phyloP scores from a whole-genome alignment of 1,284 basidiomycete genomes.

The Fomitopsis pinicola region DNA sequence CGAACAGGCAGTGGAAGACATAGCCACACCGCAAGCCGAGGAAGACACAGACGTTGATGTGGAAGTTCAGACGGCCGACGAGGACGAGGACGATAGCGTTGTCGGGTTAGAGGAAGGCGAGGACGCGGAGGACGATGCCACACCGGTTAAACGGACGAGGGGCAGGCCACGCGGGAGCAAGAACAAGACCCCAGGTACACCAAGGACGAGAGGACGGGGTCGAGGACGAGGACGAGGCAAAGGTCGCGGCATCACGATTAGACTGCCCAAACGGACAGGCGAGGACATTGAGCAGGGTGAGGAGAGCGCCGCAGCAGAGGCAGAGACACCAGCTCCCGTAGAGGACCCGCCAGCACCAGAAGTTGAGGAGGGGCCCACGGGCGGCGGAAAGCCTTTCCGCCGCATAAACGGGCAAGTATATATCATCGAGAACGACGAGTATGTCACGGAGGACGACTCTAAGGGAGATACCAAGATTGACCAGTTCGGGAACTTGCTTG shows the following conservation, averaged over 20 bases:
- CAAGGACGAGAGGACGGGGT: slow-evolving; percentile 30
- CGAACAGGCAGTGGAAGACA: not conserved
- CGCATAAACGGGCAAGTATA: slow-evolving; percentile 75
- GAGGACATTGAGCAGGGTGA: slow-evolving; percentile 39
- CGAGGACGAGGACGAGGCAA: slow-evolving; percentile 43
- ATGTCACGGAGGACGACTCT: slow-evolving; percentile 77
- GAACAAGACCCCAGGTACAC: slow-evolving; percentile 24
- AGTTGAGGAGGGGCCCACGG: slow-evolving; percentile 33
- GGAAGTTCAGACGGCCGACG: slow-evolving; percentile 4
- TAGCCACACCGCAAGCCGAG: slow-evolving; percentile 3
- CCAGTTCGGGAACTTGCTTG: slow-evolving; percentile 76
- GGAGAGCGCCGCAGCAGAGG: slow-evolving; percentile 24
- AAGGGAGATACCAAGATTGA: slow-evolving; percentile 95
- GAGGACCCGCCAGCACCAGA: slow-evolving; percentile 29
- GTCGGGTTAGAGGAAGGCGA: slow-evolving; percentile 7
- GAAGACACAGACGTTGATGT: slow-evolving; percentile 5
- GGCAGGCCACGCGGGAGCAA: slow-evolving; percentile 18
- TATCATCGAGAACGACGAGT: slow-evolving; percentile 85
- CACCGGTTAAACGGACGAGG: slow-evolving; percentile 14
- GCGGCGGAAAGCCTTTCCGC: slow-evolving; percentile 64
- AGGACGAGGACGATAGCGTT: not conserved
- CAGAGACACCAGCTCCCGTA: slow-evolving; percentile 9
- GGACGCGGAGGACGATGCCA: slow-evolving; percentile 14
- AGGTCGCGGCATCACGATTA: slow-evolving; percentile 30
- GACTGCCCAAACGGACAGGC: slow-evolving; percentile 32